Conservation (phyloP, 1,139 yeast genomes). For the Yamadazyma dendronema region DNA sequence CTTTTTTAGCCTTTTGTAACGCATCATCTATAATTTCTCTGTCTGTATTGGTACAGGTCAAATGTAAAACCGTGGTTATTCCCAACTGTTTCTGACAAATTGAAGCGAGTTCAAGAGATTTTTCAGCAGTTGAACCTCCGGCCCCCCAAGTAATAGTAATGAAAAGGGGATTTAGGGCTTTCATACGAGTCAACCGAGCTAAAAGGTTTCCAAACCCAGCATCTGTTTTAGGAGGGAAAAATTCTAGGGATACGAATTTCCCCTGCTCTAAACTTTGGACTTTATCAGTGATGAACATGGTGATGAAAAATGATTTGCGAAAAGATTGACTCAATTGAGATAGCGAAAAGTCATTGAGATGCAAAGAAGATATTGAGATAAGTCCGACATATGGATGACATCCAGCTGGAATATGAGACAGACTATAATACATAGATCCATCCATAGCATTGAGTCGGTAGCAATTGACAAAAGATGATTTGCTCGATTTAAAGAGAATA, state of each 20-base stretch:
- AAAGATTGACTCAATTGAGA: neutral
- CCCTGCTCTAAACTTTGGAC: constrained; percentile 45
- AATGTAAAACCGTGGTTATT: constrained; percentile 85
- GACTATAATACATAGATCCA: too few species aligned
- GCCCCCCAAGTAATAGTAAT: constrained; percentile 99
- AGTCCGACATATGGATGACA: too few species aligned
- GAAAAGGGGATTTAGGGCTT: constrained; percentile 81
- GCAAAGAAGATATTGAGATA: neutral
- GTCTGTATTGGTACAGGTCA: constrained; percentile 94
- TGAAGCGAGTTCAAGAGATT: constrained; percentile 79
- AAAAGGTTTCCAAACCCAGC: constrained; percentile 79
- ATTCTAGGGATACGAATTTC: constrained; percentile 82
- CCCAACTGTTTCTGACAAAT: constrained; percentile 75
- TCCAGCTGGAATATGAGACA: too few species aligned
- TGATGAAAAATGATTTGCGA: neutral
- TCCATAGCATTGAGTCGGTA: too few species aligned
- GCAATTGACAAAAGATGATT: too few species aligned
- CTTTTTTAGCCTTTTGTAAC: constrained; percentile 62
- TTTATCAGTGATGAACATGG: constrained; percentile 38
- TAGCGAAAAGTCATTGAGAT: neutral
- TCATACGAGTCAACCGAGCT: constrained; percentile 86
- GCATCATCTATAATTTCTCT: constrained; percentile 76
- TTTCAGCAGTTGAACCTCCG: constrained; percentile 90
- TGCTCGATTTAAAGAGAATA: too few species aligned
- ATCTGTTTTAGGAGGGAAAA: constrained; percentile 95